Evolutionary conservation across 1,284 basidiomycete genomes (phyloP).

Genomic region (Hypsizygus ulmarius): DNA sequence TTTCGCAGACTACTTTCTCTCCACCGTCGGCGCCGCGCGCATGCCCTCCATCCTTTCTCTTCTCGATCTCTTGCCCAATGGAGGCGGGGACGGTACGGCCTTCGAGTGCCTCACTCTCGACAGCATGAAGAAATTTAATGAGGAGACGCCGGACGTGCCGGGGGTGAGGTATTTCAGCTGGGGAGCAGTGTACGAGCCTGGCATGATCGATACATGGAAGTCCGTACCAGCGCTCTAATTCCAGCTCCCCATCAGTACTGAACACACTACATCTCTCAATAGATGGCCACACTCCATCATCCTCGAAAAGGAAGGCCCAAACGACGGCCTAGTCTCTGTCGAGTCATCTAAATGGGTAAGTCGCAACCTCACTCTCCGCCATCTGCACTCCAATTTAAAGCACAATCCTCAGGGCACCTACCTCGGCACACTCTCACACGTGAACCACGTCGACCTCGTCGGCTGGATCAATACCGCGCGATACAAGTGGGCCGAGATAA

Average conservation of each 20-base stretch:
- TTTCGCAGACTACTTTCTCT: constrained; percentile 90
- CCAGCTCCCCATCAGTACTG: neutral
- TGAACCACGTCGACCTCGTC: constrained; percentile 91
- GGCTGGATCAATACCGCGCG: constrained; percentile 82
- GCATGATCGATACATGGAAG: constrained; percentile 86
- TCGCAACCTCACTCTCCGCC: constrained; percentile 3
- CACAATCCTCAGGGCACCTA: constrained; percentile 60
- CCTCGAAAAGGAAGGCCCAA: constrained; percentile 85
- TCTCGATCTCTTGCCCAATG: constrained; percentile 80
- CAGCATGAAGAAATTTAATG: constrained; percentile 87
- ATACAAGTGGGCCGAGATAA: constrained; percentile 84
- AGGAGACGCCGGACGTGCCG: constrained; percentile 73
- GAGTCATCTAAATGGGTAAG: constrained; percentile 79
- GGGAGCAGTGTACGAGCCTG: constrained; percentile 88
- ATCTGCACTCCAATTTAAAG: constrained; percentile 4
- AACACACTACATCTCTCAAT: neutral
- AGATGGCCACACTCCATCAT: constrained; percentile 83
- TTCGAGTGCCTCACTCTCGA: constrained; percentile 86
- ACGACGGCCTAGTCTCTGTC: constrained; percentile 88
- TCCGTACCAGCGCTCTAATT: constrained; percentile 23
- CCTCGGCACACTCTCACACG: constrained; percentile 81
- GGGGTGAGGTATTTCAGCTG: constrained; percentile 89
- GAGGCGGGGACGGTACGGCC: constrained; percentile 88
- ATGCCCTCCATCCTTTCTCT: constrained; percentile 64
- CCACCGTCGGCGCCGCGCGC: constrained; percentile 67